A percentile compares a stretch with the other conserved stretches of the same genome.
Conservation (phyloP, 208 protist species). For the Acanthamoeba sp. region DNA sequence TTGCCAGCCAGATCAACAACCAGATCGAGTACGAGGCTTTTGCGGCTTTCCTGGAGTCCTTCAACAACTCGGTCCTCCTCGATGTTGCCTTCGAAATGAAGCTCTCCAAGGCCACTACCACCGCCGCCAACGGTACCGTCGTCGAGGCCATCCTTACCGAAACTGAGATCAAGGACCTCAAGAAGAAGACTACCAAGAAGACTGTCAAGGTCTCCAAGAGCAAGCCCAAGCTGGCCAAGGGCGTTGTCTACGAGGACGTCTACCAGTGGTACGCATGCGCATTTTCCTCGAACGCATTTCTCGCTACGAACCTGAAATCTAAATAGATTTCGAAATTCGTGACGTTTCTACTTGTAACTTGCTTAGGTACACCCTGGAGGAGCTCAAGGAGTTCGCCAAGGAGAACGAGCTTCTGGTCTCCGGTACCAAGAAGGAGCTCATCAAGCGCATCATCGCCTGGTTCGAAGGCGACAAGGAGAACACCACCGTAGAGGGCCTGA, state of each 20-base stretch:
- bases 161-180: conserved; percentile 16
- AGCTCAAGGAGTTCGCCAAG: conserved; percentile 72
- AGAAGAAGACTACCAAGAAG: conserved; percentile 64
- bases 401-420: conserved; percentile 47
- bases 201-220: conserved; percentile 70
- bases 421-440: conserved; percentile 68
- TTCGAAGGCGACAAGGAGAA: conserved; percentile 75
- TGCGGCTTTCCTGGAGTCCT: conserved; percentile 46
- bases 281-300: background rate
- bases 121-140: conserved; percentile 26
- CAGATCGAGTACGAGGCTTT: conserved; percentile 36
- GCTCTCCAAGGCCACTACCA: background rate
- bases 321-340: background rate
- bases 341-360: background rate
- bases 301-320: too few species aligned
- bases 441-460: conserved; percentile 72
- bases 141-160: conserved; percentile 64
- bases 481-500: background rate
- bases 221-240: conserved; percentile 24
- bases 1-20: conserved; percentile 46
- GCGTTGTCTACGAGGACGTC: conserved; percentile 78
- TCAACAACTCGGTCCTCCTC: conserved; percentile 39
- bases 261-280: conserved; percentile 77
- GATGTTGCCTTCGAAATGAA: conserved; percentile 62
- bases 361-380: conserved; percentile 66